Evolutionary conservation across 129 eudicot genomes (phyloP), one percentile per base, ranked within the genome.

Genomic region (Heracleum sosnowskyi): DNA sequence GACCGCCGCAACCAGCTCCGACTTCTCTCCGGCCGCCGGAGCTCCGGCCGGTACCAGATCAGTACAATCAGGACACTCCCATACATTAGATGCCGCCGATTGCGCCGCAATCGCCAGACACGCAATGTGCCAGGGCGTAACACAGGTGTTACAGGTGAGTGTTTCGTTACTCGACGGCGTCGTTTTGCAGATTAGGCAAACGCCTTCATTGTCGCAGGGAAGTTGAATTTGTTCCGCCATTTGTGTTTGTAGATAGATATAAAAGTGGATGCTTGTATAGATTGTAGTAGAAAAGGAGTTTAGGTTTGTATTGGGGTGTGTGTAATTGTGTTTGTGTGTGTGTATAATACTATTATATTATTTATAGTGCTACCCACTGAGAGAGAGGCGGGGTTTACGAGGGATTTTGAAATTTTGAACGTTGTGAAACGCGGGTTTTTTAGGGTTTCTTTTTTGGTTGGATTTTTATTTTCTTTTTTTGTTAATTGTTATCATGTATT

Each of bases 51-150:
- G 3, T 0, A n/a, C 49, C 0, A 66, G 40, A 62, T 41, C 33
- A 1, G 70, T 35, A 33, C 90, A 86, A 76, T 86, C 85, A 11
- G 92, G 90, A 51, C 92, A 89, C 49, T 80, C 85, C 92, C 92
- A 89, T 10, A 81, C 68, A 4, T 77, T 41, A 16, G 83, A 80
- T 0, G 79, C 73, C 40, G 84, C 73, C 73, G 90, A 84, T 66
- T 72, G 17, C 11, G 81, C 86, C 0, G 66, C 26, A n/a, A 18
- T 24, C 36, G 76, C 18, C 8, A 89, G 78, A 80, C 92, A 89
- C 17, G 41, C 7, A 10, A 41, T 81, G 79, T 89, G 92, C 92
- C 92, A 88, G 1, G 86, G 88, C 13, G 89, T 80, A 31, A 35
- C 77, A 39, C 92, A 88, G 20, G 85, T 84, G 80, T 51, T 78